These are phyloP conservation scores for Xylaria palmicola DNA, from an alignment of 495 filamentous ascomycete species.

Conservation along the genomic window DNA sequence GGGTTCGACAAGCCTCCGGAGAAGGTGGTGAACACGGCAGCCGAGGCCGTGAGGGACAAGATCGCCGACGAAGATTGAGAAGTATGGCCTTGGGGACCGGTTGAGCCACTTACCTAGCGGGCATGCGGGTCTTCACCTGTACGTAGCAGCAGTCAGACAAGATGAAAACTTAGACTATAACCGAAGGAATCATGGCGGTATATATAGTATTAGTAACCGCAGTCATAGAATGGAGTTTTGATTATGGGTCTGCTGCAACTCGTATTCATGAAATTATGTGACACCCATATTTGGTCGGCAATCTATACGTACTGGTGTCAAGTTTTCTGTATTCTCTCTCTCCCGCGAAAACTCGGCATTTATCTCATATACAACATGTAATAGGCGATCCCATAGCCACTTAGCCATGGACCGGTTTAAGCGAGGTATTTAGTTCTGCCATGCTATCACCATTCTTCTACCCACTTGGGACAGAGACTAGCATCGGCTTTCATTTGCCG, in stretches of 20 bases:
- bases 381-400: slow-evolving; percentile 12
- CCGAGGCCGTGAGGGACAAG: slow-evolving; percentile 47
- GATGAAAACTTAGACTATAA: neutral
- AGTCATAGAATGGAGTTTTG: neutral
- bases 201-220: neutral
- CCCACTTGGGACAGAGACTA: slow-evolving; percentile 18
- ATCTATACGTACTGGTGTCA: neutral
- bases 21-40: slow-evolving; percentile 46
- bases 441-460: slow-evolving; percentile 15
- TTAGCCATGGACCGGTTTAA: slow-evolving; percentile 11
- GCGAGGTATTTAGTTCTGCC: neutral
- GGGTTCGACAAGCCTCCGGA: slow-evolving; percentile 34
- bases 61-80: slow-evolving; percentile 47
- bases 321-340: slow-evolving; percentile 8
- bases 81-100: neutral
- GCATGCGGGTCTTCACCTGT: neutral
- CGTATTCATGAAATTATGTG: neutral
- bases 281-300: neutral
- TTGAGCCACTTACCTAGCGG: neutral
- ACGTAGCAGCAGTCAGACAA: neutral
- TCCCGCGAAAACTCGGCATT: slow-evolving; percentile 3
- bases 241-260: no score
- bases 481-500: slow-evolving; percentile 3
- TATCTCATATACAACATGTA: slow-evolving; percentile 12
- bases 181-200: neutral